Conservation (phyloP, 805 yeast species). For the Ogataea thermomethanolica region DNA sequence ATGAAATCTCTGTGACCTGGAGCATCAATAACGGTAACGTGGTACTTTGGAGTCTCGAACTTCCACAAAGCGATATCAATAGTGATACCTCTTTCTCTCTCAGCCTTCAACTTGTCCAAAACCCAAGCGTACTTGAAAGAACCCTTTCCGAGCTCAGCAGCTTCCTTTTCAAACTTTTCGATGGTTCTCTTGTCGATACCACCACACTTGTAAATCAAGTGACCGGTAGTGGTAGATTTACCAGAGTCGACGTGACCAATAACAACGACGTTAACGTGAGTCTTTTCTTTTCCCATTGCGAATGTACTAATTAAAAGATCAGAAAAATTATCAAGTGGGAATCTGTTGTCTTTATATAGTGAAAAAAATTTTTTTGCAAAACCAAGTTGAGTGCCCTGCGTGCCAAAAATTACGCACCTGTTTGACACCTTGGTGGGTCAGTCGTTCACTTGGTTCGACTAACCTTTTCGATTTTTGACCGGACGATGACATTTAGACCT, state of each 20-base stretch:
- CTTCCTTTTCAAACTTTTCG: conserved; percentile 97
- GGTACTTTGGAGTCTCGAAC: conserved; percentile 83
- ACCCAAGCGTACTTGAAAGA: conserved; percentile 99
- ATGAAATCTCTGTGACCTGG: conserved; percentile 97
- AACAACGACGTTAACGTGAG: conserved; percentile 99
- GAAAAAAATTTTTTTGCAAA: conserved; percentile 8
- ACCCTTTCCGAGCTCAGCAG: conserved; percentile 96
- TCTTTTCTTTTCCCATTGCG: conserved; percentile 78
- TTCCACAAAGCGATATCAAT: conserved; percentile 91
- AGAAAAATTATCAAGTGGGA: conserved; percentile 13
- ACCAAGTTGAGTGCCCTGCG: conserved; percentile 8
- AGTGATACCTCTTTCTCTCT: conserved; percentile 96
- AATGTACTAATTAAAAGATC: conserved; percentile 20
- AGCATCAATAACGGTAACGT: conserved; percentile 90
- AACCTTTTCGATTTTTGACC: too few relatives aligned
- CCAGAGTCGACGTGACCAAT: conserved; percentile 99
- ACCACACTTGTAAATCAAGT: conserved; percentile 99
- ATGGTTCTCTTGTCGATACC: conserved; percentile 98
- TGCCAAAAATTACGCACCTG: conserved; percentile 14
- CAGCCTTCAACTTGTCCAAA: conserved; percentile 92
- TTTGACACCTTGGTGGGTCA: not conserved
- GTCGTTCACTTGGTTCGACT: not conserved
- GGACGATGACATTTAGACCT: too few relatives aligned
- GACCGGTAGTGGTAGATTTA: conserved; percentile 99
- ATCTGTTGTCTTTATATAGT: conserved; percentile 17